Evolutionary conservation across 2,329 filamentous ascomycete species (phyloP).

Genomic region (Aspergillus tamarii): DNA sequence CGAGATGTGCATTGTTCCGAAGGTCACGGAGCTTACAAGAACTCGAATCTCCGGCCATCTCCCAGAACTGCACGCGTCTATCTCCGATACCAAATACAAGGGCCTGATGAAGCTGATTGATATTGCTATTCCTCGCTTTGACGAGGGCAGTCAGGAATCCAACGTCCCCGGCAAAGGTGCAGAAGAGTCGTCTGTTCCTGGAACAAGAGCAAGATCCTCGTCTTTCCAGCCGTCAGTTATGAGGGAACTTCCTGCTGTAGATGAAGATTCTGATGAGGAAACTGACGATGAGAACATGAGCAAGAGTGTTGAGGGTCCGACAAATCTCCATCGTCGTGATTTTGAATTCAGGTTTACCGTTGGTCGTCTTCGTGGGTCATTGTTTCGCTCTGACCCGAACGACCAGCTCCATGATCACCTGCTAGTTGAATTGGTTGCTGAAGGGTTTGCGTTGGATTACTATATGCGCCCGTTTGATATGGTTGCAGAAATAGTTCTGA

Average conservation of each 20-base stretch:
- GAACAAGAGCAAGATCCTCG: slow-evolving; percentile 61
- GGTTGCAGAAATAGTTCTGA: slow-evolving; percentile 85
- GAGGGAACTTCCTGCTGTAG: slow-evolving; percentile 76
- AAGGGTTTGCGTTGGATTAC: slow-evolving; percentile 84
- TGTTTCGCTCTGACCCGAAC: slow-evolving; percentile 84
- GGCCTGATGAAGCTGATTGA: slow-evolving; percentile 95
- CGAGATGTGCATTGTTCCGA: slow-evolving; percentile 96
- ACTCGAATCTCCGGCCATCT: slow-evolving; percentile 89
- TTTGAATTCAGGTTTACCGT: slow-evolving; percentile 98
- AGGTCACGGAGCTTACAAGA: slow-evolving; percentile 89
- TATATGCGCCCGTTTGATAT: slow-evolving; percentile 90
- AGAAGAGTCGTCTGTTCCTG: slow-evolving; percentile 31
- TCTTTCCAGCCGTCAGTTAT: slow-evolving; percentile 74
- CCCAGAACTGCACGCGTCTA: slow-evolving; percentile 85
- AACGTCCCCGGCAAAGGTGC: slow-evolving; percentile 39
- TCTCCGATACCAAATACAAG: slow-evolving; percentile 97
- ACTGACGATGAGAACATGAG: slow-evolving; percentile 64
- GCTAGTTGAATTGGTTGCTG: slow-evolving; percentile 86
- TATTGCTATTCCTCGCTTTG: slow-evolving; percentile 86
- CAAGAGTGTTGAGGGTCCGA: slow-evolving; percentile 50
- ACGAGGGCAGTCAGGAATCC: slow-evolving; percentile 49
- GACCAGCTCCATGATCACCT: slow-evolving; percentile 75
- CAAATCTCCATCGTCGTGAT: slow-evolving; percentile 81
- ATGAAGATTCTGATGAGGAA: slow-evolving; percentile 65
- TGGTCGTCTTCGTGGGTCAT: slow-evolving; percentile 87